Conservation (phyloP, 140 eudicot species). For the Ambrosia hybrid region DNA sequence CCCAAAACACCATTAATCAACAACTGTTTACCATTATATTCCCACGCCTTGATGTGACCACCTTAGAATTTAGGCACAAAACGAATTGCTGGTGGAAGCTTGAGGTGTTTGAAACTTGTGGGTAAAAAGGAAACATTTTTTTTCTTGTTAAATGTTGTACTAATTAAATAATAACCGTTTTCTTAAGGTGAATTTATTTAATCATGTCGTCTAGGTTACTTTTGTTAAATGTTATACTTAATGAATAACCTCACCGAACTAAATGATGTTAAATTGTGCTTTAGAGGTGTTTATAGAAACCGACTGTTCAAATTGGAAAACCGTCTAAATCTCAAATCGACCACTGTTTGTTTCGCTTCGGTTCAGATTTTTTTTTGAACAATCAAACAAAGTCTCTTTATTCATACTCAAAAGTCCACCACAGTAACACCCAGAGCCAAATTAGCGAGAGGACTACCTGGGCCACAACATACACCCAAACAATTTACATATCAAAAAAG, state of each 20-base stretch:
- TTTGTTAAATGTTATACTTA: not conserved
- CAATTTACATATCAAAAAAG: no score
- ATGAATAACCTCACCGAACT: slow-evolving; percentile 15
- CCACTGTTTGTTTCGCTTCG: no score
- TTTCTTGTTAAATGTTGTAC: not conserved
- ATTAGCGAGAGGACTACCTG: no score
- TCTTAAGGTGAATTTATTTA: no score
- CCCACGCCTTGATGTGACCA: slow-evolving; percentile 24
- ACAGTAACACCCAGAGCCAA: no score
- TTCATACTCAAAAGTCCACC: no score
- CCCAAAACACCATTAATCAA: slow-evolving; percentile 1
- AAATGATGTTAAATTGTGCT: slow-evolving; percentile 4
- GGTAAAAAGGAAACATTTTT: slow-evolving; percentile 3
- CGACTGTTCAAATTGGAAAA: no score
- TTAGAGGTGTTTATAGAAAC: no score
- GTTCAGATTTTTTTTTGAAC: no score
- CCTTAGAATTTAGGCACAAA: not conserved
- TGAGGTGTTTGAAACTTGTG: not conserved
- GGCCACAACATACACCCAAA: no score
- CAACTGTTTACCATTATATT: slow-evolving; percentile 23
- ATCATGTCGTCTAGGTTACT: not conserved
- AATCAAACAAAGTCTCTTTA: no score
- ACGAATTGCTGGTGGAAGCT: not conserved
- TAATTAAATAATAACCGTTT: not conserved
- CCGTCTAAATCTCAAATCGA: no score